Base-by-base conservation (phyloP, 441 rosid genomes). In the Heliophila coronopifolia region DNA sequence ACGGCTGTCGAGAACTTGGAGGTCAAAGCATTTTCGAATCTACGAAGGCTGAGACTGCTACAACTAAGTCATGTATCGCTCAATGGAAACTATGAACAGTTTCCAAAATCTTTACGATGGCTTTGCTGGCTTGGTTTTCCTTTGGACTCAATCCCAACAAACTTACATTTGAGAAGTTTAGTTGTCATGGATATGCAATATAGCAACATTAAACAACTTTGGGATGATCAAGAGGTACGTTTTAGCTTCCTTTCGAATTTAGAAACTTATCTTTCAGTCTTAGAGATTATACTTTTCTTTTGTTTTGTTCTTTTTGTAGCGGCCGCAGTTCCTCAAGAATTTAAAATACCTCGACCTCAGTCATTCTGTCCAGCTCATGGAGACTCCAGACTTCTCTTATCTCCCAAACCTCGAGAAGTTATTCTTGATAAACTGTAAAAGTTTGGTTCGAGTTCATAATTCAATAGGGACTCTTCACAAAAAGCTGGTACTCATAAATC, bases 391-490 rank as follows among this genome's bases (percentile, higher is more conserved):
- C 23, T 57, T 45, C 16, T 3, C 9, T 8, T 2, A 1, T 4
- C 4, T 57, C 1, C 62, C 63, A 7, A 59, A 59, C 9, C 49
- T 59, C 7, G 55, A 59, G 56, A 59, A 22, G 42, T 2, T 59
- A 33, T 12, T 58, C 6, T 7, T 48, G 18, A 12, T 20, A 15
- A 31, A 38, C 9, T 59, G 56, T 20, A 0, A 16, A 15, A 22
- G 35, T 0, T 37, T 58, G 47, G 31, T 20, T 28, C 3, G 0
- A 17, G 15, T 59, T 59, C 57, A 59, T 26, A 24, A 16, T 0
- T 59, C 64, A 1, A 59, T 59, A 0, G 64, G 42, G 6, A 14
- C 0, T 16, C 64, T 31, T 16, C 11, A 22, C 0, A 5, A 22
- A 0, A 44, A 35, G 57, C 34, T 59, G 28, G 15, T 49, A 9